Evolutionary conservation across 139 green algal genomes (phyloP).

Genomic region (Chlorella sp.): DNA sequence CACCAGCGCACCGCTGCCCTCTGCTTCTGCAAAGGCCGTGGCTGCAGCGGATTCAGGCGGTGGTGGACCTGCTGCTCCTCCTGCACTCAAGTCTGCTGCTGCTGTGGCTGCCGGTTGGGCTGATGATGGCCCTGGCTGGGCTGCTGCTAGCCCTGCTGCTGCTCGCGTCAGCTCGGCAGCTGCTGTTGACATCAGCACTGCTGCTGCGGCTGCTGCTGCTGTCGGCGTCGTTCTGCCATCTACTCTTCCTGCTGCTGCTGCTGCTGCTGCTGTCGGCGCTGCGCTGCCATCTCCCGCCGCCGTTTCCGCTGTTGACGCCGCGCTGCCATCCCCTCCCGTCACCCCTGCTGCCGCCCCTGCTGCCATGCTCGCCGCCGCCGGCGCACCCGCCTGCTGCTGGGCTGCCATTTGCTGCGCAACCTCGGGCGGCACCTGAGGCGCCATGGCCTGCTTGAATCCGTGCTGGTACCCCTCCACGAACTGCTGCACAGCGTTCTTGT

Average conservation of each 20-base stretch:
- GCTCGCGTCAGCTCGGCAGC: background rate
- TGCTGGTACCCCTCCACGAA: conserved; percentile 66
- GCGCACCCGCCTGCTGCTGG: background rate
- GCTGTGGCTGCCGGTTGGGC: background rate
- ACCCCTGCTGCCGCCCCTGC: background rate
- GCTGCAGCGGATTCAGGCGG: background rate
- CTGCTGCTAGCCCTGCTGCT: background rate
- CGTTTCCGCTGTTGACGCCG: background rate
- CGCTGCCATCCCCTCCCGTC: background rate
- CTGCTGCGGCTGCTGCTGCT: background rate
- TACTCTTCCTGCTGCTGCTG: background rate
- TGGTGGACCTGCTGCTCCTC: background rate
- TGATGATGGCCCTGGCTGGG: background rate
- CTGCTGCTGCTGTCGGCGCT: background rate
- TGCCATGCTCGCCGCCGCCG: background rate
- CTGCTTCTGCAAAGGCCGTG: too few species aligned
- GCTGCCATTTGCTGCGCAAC: conserved; percentile 24
- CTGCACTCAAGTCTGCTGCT: background rate
- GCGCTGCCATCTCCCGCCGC: background rate
- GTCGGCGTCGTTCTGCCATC: background rate
- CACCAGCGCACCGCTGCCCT: background rate
- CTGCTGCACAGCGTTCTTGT: conserved; percentile 55
- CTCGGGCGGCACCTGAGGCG: conserved; percentile 17
- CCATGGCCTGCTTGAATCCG: conserved; percentile 40
- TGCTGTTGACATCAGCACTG: background rate